Evolutionary conservation across 208 protist genomes (phyloP).

Genomic region (Trypanosoma theileri): DNA sequence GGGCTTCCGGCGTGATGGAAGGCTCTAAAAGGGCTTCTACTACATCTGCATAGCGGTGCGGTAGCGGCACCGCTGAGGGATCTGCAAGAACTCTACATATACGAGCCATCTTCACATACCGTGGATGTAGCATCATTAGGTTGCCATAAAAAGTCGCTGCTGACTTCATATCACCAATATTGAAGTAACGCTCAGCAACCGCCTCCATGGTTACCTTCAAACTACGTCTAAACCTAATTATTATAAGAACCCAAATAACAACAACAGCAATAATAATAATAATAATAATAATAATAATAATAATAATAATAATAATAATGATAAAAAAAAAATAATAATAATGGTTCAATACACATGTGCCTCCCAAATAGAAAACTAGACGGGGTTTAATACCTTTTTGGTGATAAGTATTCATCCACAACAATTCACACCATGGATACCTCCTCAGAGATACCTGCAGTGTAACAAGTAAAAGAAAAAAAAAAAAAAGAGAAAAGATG

Average conservation of each 20-base stretch:
- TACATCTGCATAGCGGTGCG: conserved; percentile 72
- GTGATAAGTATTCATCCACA: too few relatives aligned
- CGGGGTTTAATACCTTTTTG: too few relatives aligned
- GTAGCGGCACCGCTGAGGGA: conserved; percentile 62
- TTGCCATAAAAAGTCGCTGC: conserved; percentile 75
- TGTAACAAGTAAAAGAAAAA: too few relatives aligned
- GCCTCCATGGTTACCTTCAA: conserved; percentile 51
- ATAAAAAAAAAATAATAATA: not conserved
- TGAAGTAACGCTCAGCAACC: conserved; percentile 65
- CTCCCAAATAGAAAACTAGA: too few relatives aligned
- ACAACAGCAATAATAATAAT: conserved; percentile 2
- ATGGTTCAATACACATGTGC: too few relatives aligned
- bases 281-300: too few relatives aligned
- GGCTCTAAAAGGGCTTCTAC: conserved; percentile 82
- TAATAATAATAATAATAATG: too few relatives aligned
- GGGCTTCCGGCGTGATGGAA: conserved; percentile 43
- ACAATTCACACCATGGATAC: too few relatives aligned
- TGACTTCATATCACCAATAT: conserved; percentile 65
- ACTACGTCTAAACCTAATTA: not conserved
- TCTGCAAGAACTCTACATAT: conserved; percentile 72
- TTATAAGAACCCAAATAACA: conserved; percentile 12
- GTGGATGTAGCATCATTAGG: conserved; percentile 67
- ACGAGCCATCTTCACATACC: conserved; percentile 70
- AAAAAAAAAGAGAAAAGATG: too few relatives aligned
- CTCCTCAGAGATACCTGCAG: too few relatives aligned